Percentiles rank a stretch among this genome's conserved stretches.
These are phyloP conservation scores for Alternaria brassicae DNA, from an alignment of 2,329 filamentous ascomycete genomes.

Conservation along the genomic window DNA sequence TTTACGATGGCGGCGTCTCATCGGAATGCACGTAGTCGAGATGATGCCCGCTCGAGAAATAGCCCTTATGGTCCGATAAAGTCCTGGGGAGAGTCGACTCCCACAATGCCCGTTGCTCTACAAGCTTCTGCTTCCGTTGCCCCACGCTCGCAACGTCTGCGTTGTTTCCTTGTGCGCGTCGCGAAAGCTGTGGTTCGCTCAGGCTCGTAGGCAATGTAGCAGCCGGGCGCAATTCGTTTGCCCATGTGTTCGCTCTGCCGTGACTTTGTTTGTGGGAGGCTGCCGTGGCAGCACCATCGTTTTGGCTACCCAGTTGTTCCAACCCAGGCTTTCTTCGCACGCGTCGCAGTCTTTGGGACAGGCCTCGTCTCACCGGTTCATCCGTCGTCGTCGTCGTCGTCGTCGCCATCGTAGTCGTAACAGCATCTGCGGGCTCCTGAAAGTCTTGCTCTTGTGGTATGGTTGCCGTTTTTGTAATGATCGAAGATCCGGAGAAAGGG, in stretches of 20 bases:
- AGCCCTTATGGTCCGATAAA: slow-evolving; percentile 13
- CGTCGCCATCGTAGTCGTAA: neutral
- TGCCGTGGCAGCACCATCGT: slow-evolving; percentile 10
- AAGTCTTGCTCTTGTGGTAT: slow-evolving; percentile 15
- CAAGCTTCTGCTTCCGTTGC: slow-evolving; percentile 9
- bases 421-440: slow-evolving; percentile 16
- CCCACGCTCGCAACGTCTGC: slow-evolving; percentile 7
- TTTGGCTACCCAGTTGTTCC: slow-evolving; percentile 21
- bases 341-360: slow-evolving; percentile 26
- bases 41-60: slow-evolving; percentile 10
- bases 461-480: slow-evolving; percentile 18
- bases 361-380: slow-evolving; percentile 17
- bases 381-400: slow-evolving; percentile 2
- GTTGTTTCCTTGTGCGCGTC: slow-evolving; percentile 9
- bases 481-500: slow-evolving; percentile 17
- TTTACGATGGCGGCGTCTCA: neutral
- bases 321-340: slow-evolving; percentile 24
- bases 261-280: slow-evolving; percentile 9
- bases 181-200: slow-evolving; percentile 12
- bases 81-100: slow-evolving; percentile 28
- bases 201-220: slow-evolving; percentile 2
- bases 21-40: slow-evolving; percentile 9
- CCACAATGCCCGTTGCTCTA: slow-evolving; percentile 28
- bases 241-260: slow-evolving; percentile 13
- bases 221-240: slow-evolving; percentile 13